A percentile compares a stretch with the other conserved stretches of the same genome.
Evolutionary conservation across 208 protist genomes (phyloP).

Genomic region (Leishmania major): DNA sequence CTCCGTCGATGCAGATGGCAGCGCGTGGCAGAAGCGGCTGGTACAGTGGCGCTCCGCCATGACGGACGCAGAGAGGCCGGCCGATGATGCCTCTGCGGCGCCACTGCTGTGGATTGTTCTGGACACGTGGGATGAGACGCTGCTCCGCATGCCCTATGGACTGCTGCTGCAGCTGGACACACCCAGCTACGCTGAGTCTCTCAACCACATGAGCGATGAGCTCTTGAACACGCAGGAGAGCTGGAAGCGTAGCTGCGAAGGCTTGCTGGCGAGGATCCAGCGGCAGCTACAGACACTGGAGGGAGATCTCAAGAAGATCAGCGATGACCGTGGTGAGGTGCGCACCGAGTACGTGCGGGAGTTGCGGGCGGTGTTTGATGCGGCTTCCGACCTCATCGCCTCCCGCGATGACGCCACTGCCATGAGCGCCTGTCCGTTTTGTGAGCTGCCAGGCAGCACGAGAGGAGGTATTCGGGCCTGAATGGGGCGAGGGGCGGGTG

Average conservation of each 20-base stretch:
- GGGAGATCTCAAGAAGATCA: slow-evolving; percentile 24
- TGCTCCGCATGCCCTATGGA: slow-evolving; percentile 56
- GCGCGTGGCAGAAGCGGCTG: slow-evolving; percentile 20
- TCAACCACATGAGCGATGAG: slow-evolving; percentile 40
- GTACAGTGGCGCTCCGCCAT: slow-evolving; percentile 33
- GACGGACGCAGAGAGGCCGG: slow-evolving; percentile 27
- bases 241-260: slow-evolving; percentile 16
- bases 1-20: neutral
- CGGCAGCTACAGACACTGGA: slow-evolving; percentile 32
- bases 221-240: slow-evolving; percentile 35
- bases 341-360: slow-evolving; percentile 16
- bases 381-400: slow-evolving; percentile 24
- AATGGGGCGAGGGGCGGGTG: neutral
- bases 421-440: slow-evolving; percentile 5
- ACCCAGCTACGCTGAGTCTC: slow-evolving; percentile 37
- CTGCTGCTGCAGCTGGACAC: slow-evolving; percentile 55
- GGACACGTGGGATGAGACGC: slow-evolving; percentile 66
- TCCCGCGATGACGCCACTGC: slow-evolving; percentile 31
- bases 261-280: slow-evolving; percentile 2
- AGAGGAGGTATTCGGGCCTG: neutral
- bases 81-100: slow-evolving; percentile 18
- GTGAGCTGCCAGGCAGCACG: neutral
- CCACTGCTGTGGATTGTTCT: slow-evolving; percentile 64
- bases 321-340: neutral
- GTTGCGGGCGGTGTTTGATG: slow-evolving; percentile 27